Evolutionary conservation across 768 basidiomycete species (phyloP).

Genomic region (Trametes elegans): DNA sequence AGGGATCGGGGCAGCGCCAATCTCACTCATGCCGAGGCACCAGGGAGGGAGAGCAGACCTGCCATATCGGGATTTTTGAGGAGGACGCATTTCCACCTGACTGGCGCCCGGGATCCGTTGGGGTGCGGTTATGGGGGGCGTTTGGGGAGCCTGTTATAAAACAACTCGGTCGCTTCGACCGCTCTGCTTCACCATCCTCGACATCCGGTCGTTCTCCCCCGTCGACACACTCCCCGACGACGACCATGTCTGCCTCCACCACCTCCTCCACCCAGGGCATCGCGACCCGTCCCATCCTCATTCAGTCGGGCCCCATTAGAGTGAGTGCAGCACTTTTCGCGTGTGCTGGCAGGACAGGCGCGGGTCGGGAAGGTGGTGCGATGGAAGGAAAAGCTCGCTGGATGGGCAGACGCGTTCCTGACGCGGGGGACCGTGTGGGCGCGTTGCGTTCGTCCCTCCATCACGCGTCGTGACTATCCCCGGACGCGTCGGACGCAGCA

Average conservation of each 20-base stretch:
- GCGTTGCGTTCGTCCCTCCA: constrained; percentile 1
- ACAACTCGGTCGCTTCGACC: background rate
- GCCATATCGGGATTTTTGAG: constrained; percentile 15
- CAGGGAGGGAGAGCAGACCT: background rate
- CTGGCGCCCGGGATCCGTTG: constrained; percentile 20
- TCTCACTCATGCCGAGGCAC: background rate
- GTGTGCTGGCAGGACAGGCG: background rate
- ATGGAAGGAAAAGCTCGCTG: background rate
- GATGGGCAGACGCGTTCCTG: background rate
- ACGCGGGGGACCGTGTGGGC: background rate
- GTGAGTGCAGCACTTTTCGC: constrained; percentile 24
- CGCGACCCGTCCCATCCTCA: constrained; percentile 31
- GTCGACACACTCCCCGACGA: constrained; percentile 16
- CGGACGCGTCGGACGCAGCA: background rate
- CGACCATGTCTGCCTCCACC: constrained; percentile 22
- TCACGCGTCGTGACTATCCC: background rate
- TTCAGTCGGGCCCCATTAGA: constrained; percentile 32
- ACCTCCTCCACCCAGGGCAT: constrained; percentile 18
- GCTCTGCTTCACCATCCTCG: constrained; percentile 11
- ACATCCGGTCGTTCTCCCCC: constrained; percentile 9
- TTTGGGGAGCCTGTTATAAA: constrained; percentile 20
- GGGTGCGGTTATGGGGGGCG: constrained; percentile 13
- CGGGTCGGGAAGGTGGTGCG: background rate
- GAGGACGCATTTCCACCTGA: background rate
- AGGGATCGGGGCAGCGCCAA: constrained; percentile 10